Conservation (phyloP, 495 filamentous ascomycete species). For the Clavariopsis aquatica region DNA sequence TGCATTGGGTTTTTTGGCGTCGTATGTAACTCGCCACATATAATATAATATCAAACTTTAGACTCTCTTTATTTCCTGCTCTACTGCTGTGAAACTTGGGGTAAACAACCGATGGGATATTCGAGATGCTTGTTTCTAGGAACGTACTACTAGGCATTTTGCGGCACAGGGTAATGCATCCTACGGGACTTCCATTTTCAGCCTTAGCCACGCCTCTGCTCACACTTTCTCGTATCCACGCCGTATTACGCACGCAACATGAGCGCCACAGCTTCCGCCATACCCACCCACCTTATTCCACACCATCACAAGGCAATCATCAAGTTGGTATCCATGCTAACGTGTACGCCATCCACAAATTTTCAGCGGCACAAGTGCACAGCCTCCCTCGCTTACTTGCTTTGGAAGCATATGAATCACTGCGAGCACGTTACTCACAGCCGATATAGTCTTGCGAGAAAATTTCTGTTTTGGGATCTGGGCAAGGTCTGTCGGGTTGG, state of each 20-base stretch:
- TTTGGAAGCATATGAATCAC: too few relatives aligned
- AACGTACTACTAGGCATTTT: not conserved
- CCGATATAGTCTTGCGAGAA: too few relatives aligned
- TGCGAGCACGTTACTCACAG: too few relatives aligned
- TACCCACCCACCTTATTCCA: not conserved
- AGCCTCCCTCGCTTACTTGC: too few relatives aligned
- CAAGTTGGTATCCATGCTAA: too few relatives aligned
- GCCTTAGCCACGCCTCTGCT: not conserved
- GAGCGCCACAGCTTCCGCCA: not conserved
- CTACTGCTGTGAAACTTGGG: not conserved
- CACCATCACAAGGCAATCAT: not conserved
- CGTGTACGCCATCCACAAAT: not conserved
- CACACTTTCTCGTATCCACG: not conserved
- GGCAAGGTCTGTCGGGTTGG: too few relatives aligned
- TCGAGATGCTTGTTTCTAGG: too few relatives aligned
- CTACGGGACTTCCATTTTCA: not conserved
- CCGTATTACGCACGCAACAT: not conserved
- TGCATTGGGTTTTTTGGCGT: not conserved
- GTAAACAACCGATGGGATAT: too few relatives aligned
- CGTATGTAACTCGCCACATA: not conserved
- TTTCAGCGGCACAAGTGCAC: not conserved
- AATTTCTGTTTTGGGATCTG: too few relatives aligned
- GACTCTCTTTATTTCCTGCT: slow-evolving; percentile 22
- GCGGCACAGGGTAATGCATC: not conserved
- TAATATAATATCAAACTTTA: slow-evolving; percentile 34